Evolutionary conservation across 768 basidiomycete genomes (phyloP).

Genomic region (Boletellus ananiceps): DNA sequence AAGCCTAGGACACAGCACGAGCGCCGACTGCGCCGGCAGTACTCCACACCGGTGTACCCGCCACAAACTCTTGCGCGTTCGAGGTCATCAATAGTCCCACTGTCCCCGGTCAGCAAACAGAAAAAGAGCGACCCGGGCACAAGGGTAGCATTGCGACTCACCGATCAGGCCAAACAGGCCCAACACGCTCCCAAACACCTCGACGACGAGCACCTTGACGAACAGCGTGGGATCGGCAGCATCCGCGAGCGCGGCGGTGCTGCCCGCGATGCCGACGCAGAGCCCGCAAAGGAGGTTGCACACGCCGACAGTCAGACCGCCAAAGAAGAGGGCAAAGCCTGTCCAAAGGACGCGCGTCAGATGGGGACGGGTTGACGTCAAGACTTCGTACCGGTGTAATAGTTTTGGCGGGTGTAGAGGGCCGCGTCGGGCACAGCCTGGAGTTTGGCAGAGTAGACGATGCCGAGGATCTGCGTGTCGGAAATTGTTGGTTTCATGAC

Average conservation of each 20-base stretch:
- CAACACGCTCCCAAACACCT: constrained; percentile 88
- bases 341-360: no score
- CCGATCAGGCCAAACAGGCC: constrained; percentile 93
- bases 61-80: constrained; percentile 54
- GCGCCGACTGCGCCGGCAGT: constrained; percentile 34
- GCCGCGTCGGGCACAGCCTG: constrained; percentile 51
- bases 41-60: constrained; percentile 30
- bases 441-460: constrained; percentile 89
- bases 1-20: constrained; percentile 30
- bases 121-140: not conserved
- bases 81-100: constrained; percentile 81
- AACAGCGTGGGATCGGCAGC: constrained; percentile 93
- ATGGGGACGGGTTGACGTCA: not conserved
- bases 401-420: constrained; percentile 83
- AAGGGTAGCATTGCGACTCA: constrained; percentile 41
- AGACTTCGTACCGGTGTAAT: constrained; percentile 69
- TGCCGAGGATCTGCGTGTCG: constrained; percentile 78
- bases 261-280: constrained; percentile 91
- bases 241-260: constrained; percentile 91
- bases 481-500: no score
- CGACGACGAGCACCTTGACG: constrained; percentile 95
- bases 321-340: constrained; percentile 97
- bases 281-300: constrained; percentile 96
- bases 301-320: constrained; percentile 87
- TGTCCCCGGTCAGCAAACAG: constrained; percentile 25